Base-by-base conservation (phyloP, 768 basidiomycete genomes). In the Suillus subalutaceus region DNA sequence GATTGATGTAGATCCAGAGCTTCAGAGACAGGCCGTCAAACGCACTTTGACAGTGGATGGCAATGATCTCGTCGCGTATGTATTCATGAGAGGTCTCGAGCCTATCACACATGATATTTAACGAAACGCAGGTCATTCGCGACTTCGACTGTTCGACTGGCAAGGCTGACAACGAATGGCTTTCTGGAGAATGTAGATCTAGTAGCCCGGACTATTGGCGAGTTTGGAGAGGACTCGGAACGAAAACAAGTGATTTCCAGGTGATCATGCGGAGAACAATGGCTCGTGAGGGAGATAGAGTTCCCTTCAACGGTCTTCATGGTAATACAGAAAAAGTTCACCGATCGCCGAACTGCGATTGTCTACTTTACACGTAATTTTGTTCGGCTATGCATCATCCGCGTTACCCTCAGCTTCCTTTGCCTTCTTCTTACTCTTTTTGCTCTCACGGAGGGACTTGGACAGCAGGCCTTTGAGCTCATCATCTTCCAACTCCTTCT, bases 161-260 rank as follows among this genome's bases (percentile, higher is more conserved):
- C 93, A 4, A 86, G 96, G 64, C 82, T 97, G 58, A 87, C 90
- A 0, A 83, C 91, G 59, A 97, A 97, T 71, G 89, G 89, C 16
- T 96, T 93, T 78, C 82, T 97, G 57, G 95, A 97, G 74, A 96
- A 95, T 71, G 84, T 95, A 40, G 93, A 96, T 73, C 83, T 97
- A 43, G 87, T 96, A 58, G 84, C 90, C 15, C 88, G 92, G 48
- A 96, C 94, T 23, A 82, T 97, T 67, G 86, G 86, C 57, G 88
- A 90, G 68, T 97, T 96, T 75, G 89, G 88, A 13, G 87, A 90
- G 63, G 87, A 90, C 65, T 88, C 90, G 20, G 84, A 72, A 65
- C 72, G 69, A 26, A 68, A 41, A 7, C 63, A 68, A 58, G 16
- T 52, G 5, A 26, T 26, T 18, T 58, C 38, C 15, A 58, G 1